Base-by-base conservation (phyloP, 2,329 filamentous ascomycete species). In the Aspergillus calidoustus region DNA sequence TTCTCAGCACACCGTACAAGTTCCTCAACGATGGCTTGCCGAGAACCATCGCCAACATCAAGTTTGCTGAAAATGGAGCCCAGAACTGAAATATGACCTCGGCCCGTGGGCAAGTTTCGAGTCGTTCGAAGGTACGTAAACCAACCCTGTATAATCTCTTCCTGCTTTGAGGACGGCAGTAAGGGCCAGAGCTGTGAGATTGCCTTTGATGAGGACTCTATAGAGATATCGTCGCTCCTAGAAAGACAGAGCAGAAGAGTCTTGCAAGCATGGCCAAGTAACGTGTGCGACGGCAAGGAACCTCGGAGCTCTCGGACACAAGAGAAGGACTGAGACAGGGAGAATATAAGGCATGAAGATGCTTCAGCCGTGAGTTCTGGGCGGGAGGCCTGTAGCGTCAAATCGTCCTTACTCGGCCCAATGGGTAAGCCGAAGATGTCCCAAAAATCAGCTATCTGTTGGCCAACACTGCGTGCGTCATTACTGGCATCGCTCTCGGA, bases 321-420 rank as follows among this genome's bases (percentile, higher is more conserved):
- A 25, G 60, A 58, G 31, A 61, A 68, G n/a, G 73, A 68, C 15
- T 62, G 70, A 54, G 77, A 71, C 57, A 80, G 74, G 4, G 78
- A 77, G 19, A 70, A 71, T 25, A 80, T 71, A 15, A 81, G 68
- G 48, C 70, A 69, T n/a, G 77, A 76, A 13, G 71, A 71, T 23
- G 76, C 78, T 66, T 81, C 79, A 9, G 77, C 76, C 11, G 74
- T 80, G 47, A 81, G 62, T 57, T 81, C 77, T 0, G 79, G 78
- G 3, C 79, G 76, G 43, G 72, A 72, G 13, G 68, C 70, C 54
- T 77, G 73, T 52, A 76, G 72, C 1, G 77, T 80, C 38, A 81
- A 62, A 59, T 79, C 75, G 9, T 79, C 73, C 58, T 74, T 72
- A 1, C 72, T 74, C 43, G 76, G 77, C 2, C 74, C 69, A 38